Percentiles rank a stretch among this genome's conserved stretches.
phyloP scores from a whole-genome alignment of 2,329 filamentous ascomycete genomes.

The Colletotrichum musicola region DNA sequence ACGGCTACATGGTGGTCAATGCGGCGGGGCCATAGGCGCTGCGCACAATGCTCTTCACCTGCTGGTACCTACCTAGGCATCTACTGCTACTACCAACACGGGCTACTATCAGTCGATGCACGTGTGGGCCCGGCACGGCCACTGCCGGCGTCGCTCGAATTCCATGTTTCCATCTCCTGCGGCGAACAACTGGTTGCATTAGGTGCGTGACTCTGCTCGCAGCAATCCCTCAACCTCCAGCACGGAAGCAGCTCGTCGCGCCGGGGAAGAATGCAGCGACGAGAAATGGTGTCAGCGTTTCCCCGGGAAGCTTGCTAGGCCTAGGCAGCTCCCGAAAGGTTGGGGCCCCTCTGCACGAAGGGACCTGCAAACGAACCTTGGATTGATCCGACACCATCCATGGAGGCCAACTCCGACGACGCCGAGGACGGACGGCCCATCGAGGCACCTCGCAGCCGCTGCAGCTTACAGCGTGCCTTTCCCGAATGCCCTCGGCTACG shows the following conservation, averaged over 20 bases:
- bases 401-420: not conserved
- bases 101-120: not conserved
- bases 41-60: too few species aligned
- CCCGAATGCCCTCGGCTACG: not conserved
- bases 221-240: constrained; percentile 11
- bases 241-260: not conserved
- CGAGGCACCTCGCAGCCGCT: not conserved
- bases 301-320: not conserved
- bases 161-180: constrained; percentile 3
- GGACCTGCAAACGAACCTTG: constrained; percentile 20
- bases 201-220: constrained; percentile 1
- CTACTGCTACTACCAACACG: too few species aligned
- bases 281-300: not conserved
- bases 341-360: constrained; percentile 13
- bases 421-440: not conserved
- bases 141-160: constrained; percentile 14
- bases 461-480: constrained; percentile 10
- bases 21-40: constrained; percentile 11
- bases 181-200: not conserved
- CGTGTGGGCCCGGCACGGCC: constrained; percentile 17
- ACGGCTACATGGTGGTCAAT: constrained; percentile 36
- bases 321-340: not conserved
- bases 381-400: constrained; percentile 2
- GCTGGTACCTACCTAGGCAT: too few species aligned
- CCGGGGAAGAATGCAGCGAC: not conserved